Evolutionary conservation across 2,329 filamentous ascomycete species (phyloP), one percentile per base, ranked within the genome.

Genomic region (Metarhizium anisopliae): DNA sequence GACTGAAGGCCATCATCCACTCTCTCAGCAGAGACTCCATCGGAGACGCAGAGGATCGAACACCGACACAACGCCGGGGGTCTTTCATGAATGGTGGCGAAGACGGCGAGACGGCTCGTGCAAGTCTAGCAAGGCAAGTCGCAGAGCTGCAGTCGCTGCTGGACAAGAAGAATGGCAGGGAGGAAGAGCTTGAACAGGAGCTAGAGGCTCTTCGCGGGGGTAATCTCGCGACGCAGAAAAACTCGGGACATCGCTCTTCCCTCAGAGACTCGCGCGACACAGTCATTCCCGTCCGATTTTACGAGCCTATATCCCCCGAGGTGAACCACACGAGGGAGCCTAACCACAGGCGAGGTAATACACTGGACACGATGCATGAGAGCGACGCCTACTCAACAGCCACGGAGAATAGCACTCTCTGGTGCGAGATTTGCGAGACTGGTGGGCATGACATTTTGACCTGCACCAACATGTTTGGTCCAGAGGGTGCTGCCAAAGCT

Each of bases 1-100:
- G 94, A 50, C 80, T 99, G 61, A 99, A 97, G 72, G 93, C 94
- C 47, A 97, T 99, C 67, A 97, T 99, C 58, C 93, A 97, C 72
- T 96, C 90, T 18, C 78, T 99, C 42, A 96, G 91, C 69, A 82
- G 90, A 59, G 90, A 90, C 62, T 82, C 85, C 11, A 74, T 80
- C n/a, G 76, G 77, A 3, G 71, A 71, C 32, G 47, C 68, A 67
- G 59, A 74, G 64, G 65, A 70, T 58, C 63, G 59, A n/a, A 62
- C 62, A 4, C 63, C 66, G 6, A 62, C 60, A 3, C 65, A 62
- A 47, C 65, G 66, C 29, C 62, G 64, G 6, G 66, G 65, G n/a
- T 74, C 74, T 1, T 67, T 74, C 52, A 65, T 69, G 42, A 68
- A 66, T n/a, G 55, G 53, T 13, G 55, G 55, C 20, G 56, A 57